phyloP scores from a whole-genome alignment of 306 rosid species.

The Gleditsia sinensis region DNA sequence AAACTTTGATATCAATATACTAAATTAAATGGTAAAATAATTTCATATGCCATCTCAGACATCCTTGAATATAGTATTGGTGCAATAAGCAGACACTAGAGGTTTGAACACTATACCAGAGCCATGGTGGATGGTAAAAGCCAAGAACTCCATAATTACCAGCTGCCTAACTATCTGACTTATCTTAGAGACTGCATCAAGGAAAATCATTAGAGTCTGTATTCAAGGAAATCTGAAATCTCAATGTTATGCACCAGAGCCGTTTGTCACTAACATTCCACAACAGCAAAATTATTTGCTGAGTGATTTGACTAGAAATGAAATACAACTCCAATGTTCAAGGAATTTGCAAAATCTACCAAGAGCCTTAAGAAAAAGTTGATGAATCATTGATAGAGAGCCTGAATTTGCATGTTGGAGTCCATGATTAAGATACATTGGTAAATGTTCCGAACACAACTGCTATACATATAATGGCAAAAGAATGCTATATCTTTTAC shows the following conservation, averaged over 20 bases:
- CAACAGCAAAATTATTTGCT: background rate
- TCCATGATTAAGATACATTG: background rate
- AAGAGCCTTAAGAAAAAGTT: slow-evolving; percentile 5
- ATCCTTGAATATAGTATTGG: slow-evolving; percentile 19
- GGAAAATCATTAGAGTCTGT: background rate
- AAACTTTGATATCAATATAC: slow-evolving; percentile 22
- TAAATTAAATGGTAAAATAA: background rate
- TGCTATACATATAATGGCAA: slow-evolving; percentile 8
- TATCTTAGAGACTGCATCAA: background rate
- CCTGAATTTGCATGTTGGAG: background rate
- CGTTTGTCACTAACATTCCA: background rate
- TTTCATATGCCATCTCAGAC: slow-evolving; percentile 19
- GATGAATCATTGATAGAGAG: slow-evolving; percentile 16
- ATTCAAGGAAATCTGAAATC: background rate
- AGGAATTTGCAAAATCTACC: background rate
- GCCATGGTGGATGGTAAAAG: no score
- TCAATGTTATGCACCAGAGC: background rate
- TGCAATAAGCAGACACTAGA: background rate
- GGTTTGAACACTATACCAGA: background rate
- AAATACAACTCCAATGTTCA: background rate
- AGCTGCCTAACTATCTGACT: background rate
- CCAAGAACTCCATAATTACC: background rate
- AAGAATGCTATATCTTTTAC: slow-evolving; percentile 8
- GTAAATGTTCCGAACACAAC: background rate
- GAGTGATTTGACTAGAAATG: background rate